phyloP scores from a whole-genome alignment of 140 eudicot genomes.

The Stevia rebaudiana region DNA sequence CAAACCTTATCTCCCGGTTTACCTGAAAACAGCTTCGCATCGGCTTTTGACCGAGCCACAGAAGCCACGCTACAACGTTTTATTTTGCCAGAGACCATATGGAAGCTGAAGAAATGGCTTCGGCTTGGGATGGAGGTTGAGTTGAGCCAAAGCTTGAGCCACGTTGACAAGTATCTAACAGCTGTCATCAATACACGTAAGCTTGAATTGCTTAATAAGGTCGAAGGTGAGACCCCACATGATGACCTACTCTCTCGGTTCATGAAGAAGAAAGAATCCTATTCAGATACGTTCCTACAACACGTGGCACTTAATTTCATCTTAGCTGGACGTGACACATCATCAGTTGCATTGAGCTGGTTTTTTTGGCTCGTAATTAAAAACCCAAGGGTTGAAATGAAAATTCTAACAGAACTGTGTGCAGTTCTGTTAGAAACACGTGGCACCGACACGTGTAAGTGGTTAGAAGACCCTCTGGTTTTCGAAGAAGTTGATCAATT shows the following conservation, averaged over 20 bases:
- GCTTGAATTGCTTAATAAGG: constrained; percentile 55
- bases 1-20: constrained; percentile 63
- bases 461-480: constrained; percentile 62
- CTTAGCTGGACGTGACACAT: constrained; percentile 95
- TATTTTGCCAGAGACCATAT: constrained; percentile 56
- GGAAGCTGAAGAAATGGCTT: constrained; percentile 77
- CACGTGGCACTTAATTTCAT: constrained; percentile 80
- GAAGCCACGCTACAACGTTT: constrained; percentile 83
- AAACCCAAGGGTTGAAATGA: constrained; percentile 57
- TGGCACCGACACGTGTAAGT: constrained; percentile 53
- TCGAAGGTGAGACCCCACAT: constrained; percentile 40
- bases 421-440: constrained; percentile 52
- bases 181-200: constrained; percentile 70
- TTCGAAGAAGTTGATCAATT: constrained; percentile 82
- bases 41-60: constrained; percentile 79
- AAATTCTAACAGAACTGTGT: constrained; percentile 55
- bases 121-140: constrained; percentile 76
- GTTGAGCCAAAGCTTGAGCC: constrained; percentile 58
- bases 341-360: constrained; percentile 94
- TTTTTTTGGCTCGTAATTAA: constrained; percentile 56
- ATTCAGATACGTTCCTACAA: constrained; percentile 58
- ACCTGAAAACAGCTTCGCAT: constrained; percentile 63
- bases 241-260: constrained; percentile 78
- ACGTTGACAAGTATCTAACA: constrained; percentile 71
- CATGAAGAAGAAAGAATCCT: constrained; percentile 85